phyloP scores from a whole-genome alignment of 805 yeast genomes.

The Spathaspora hagerdaliae region DNA sequence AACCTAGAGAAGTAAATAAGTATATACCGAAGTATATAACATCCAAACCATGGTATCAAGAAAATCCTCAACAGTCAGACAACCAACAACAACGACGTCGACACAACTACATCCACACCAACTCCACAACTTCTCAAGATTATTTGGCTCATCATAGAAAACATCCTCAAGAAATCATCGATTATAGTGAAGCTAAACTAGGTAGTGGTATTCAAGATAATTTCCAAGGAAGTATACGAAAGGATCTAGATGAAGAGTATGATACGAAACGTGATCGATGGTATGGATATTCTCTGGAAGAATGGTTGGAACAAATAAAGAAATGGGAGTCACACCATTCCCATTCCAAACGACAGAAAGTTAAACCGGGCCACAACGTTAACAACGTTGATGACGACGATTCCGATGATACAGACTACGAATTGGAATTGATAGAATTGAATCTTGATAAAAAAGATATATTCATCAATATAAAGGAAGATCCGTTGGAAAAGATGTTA shows the following conservation, averaged over 20 bases:
- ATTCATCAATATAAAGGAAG: constrained; percentile 20
- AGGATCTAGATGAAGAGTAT: constrained; percentile 39
- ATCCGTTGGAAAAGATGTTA: constrained; percentile 41
- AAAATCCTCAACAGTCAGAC: constrained; percentile 3
- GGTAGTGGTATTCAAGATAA: constrained; percentile 58
- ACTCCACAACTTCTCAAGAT: constrained; percentile 25
- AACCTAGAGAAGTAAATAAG: constrained; percentile 16
- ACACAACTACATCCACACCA: constrained; percentile 20
- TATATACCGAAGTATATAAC: constrained; percentile 39
- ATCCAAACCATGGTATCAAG: constrained; percentile 38
- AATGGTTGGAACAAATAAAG: constrained; percentile 50
- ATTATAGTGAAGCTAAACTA: constrained; percentile 48
- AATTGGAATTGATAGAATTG: constrained; percentile 35
- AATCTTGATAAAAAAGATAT: constrained; percentile 25
- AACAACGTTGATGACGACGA: constrained; percentile 14
- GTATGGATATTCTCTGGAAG: constrained; percentile 70
- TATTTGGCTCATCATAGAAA: constrained; percentile 56
- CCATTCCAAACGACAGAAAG: constrained; percentile 6
- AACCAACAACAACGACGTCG: constrained; percentile 13
- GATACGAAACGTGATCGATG: constrained; percentile 76
- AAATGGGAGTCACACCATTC: constrained; percentile 41
- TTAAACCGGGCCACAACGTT: not conserved
- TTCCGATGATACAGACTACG: constrained; percentile 37
- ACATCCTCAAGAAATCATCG: constrained; percentile 32
- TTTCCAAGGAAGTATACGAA: constrained; percentile 19